phyloP scores from a whole-genome alignment of 352 stramenopile species.

The Peronosclerospora sorghi region DNA sequence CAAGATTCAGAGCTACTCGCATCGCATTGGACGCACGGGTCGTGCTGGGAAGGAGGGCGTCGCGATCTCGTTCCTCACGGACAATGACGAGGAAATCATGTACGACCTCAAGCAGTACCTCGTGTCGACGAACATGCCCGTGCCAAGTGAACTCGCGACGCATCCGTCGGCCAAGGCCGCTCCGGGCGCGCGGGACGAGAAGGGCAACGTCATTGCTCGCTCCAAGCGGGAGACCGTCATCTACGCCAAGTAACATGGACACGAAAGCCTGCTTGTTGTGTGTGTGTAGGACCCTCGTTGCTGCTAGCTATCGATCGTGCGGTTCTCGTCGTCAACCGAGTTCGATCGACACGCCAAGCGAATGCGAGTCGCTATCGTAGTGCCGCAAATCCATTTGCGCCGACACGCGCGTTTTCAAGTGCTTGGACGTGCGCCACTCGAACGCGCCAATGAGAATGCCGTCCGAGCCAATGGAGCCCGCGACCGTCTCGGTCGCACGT shows the following conservation, averaged over 20 bases:
- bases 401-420: conserved; percentile 64
- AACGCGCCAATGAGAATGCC: conserved; percentile 65
- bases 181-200: conserved; percentile 66
- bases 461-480: conserved; percentile 59
- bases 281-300: not conserved
- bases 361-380: conserved; percentile 77
- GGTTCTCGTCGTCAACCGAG: conserved; percentile 45
- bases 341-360: conserved; percentile 77
- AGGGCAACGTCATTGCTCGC: conserved; percentile 79
- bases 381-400: conserved; percentile 75
- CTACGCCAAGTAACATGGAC: conserved; percentile 55
- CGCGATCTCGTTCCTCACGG: conserved; percentile 96
- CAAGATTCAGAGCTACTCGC: conserved; percentile 97
- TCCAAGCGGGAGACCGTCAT: conserved; percentile 83
- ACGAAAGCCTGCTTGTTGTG: no score
- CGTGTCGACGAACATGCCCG: conserved; percentile 87
- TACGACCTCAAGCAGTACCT: conserved; percentile 95
- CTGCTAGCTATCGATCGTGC: no score
- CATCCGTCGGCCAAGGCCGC: conserved; percentile 89
- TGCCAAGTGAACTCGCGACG: conserved; percentile 89
- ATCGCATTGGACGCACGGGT: conserved; percentile 97
- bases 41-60: conserved; percentile 95
- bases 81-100: conserved; percentile 96
- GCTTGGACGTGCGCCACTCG: conserved; percentile 61
- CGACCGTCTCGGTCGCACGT: conserved; percentile 33